These are phyloP conservation scores for Paracorniculantispora psalliotae DNA, from an alignment of 2,329 filamentous ascomycete species.

Conservation along the genomic window DNA sequence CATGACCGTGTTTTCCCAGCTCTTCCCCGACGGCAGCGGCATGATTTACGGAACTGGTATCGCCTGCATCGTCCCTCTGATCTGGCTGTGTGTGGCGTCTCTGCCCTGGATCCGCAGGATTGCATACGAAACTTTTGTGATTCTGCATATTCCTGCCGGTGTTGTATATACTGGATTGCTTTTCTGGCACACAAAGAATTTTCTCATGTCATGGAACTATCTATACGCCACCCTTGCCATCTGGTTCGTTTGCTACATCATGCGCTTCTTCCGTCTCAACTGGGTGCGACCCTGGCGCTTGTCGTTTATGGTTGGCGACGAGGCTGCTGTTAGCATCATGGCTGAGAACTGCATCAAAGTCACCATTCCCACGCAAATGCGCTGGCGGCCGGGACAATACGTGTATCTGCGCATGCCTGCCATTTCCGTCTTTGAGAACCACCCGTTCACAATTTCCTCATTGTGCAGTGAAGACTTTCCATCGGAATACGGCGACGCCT, in stretches of 20 bases:
- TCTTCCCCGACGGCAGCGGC: constrained; percentile 61
- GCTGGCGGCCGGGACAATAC: constrained; percentile 90
- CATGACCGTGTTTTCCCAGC: constrained; percentile 61
- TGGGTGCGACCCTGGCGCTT: constrained; percentile 77
- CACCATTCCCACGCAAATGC: constrained; percentile 87
- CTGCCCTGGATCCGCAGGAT: constrained; percentile 70
- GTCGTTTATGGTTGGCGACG: constrained; percentile 83
- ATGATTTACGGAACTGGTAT: constrained; percentile 82
- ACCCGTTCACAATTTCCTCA: constrained; percentile 92
- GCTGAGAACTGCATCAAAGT: constrained; percentile 94
- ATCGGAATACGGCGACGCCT: constrained; percentile 82
- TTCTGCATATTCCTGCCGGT: constrained; percentile 76
- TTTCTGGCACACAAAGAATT: constrained; percentile 96
- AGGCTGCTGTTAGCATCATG: constrained; percentile 83
- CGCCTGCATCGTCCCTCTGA: constrained; percentile 73
- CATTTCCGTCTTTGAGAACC: constrained; percentile 85
- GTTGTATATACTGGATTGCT: constrained; percentile 76
- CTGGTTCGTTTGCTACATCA: constrained; percentile 68
- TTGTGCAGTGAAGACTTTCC: constrained; percentile 91
- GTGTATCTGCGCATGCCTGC: constrained; percentile 93
- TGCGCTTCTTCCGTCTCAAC: constrained; percentile 80
- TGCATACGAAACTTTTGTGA: constrained; percentile 81
- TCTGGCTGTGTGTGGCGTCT: constrained; percentile 81
- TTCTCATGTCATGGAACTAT: constrained; percentile 84
- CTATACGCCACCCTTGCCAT: constrained; percentile 76